Evolutionary conservation across 495 filamentous ascomycete species (phyloP).

Genomic region (Cenococcum geophilum): DNA sequence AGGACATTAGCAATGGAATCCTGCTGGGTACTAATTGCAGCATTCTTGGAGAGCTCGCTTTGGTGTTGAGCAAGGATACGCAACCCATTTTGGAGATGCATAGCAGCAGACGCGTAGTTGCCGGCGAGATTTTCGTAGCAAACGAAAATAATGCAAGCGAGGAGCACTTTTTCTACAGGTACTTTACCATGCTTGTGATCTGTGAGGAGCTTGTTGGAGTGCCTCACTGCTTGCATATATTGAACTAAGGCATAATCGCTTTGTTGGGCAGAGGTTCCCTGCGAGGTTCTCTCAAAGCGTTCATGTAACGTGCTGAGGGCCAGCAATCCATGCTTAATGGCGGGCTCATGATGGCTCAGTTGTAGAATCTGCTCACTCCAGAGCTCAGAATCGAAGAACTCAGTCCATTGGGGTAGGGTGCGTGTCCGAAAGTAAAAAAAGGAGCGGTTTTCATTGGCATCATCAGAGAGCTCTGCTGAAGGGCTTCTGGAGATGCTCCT

Average conservation of each 20-base stretch:
- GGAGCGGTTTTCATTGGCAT: constrained; percentile 22
- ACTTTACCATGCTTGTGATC: constrained; percentile 17
- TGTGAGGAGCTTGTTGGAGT: constrained; percentile 28
- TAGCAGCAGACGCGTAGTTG: constrained; percentile 27
- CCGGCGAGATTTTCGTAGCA: constrained; percentile 32
- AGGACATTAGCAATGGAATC: constrained; percentile 23
- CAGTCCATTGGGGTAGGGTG: constrained; percentile 30
- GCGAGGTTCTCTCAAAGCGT: constrained; percentile 13
- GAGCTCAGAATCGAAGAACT: constrained; percentile 32
- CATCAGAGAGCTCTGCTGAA: constrained; percentile 19
- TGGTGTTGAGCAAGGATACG: constrained; percentile 26
- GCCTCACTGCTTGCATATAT: constrained; percentile 30
- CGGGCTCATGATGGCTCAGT: constrained; percentile 27
- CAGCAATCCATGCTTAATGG: constrained; percentile 31
- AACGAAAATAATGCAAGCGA: constrained; percentile 31
- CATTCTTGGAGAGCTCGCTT: not conserved
- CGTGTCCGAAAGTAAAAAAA: constrained; percentile 26
- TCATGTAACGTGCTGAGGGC: constrained; percentile 30
- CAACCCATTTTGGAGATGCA: constrained; percentile 29
- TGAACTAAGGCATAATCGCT: constrained; percentile 29
- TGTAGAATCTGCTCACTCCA: constrained; percentile 30
- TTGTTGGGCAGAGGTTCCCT: constrained; percentile 12
- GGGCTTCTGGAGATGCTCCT: constrained; percentile 18
- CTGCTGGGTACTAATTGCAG: constrained; percentile 8
- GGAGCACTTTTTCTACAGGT: constrained; percentile 24